Percentiles rank a stretch among this genome's conserved stretches.
Conservation (phyloP, 2,329 filamentous ascomycete species). For the Diaporthe destruens region DNA sequence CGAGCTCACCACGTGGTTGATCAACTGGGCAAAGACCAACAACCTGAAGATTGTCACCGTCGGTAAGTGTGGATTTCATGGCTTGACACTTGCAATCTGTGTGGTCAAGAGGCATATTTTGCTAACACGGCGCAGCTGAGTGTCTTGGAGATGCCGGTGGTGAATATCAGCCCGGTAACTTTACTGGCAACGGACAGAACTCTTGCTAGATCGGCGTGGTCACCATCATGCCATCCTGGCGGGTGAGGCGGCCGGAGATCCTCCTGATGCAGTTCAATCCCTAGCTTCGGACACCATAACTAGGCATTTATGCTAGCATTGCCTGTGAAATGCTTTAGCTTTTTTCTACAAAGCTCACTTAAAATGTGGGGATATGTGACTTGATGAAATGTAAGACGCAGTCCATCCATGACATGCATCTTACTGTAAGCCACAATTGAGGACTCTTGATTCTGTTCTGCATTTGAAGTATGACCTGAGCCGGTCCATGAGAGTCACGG, state of each 20-base stretch:
- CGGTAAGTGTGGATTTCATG: constrained; percentile 53
- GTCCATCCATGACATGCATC: neutral
- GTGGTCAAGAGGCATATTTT: neutral
- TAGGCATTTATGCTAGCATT: neutral
- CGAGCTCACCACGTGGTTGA: constrained; percentile 62
- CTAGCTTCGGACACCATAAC: neutral
- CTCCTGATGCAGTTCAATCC: neutral
- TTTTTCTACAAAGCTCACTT: too few relatives aligned
- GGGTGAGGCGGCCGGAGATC: too few relatives aligned
- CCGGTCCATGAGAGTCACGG: neutral
- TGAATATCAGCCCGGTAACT: constrained; percentile 56
- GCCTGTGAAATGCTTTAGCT: neutral
- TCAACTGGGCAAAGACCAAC: constrained; percentile 64
- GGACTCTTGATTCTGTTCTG: neutral
- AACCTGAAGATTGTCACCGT: constrained; percentile 63
- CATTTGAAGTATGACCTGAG: neutral
- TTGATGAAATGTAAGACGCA: neutral
- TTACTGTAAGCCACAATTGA: neutral
- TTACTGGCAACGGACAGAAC: constrained; percentile 51
- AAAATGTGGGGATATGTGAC: neutral
- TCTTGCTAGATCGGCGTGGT: constrained; percentile 43
- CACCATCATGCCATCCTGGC: too few relatives aligned
- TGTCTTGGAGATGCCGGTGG: constrained; percentile 57
- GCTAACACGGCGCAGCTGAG: constrained; percentile 52
- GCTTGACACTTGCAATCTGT: neutral